Evolutionary conservation across 1,284 basidiomycete species (phyloP).

Genomic region (Cystobasidiaceae sp.): DNA sequence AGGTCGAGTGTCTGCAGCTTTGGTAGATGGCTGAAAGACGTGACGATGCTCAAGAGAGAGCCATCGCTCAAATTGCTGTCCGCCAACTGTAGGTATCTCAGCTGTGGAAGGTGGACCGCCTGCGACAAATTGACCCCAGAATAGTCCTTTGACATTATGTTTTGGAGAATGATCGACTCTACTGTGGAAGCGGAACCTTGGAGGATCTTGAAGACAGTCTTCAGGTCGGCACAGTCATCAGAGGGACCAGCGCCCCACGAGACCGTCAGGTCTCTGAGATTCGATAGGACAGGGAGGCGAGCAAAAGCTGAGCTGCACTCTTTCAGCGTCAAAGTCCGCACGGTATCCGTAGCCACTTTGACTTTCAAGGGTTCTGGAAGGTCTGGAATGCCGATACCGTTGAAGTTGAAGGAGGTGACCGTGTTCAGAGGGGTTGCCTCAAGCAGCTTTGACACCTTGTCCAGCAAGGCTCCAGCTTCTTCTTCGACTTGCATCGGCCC

Average conservation of each 20-base stretch:
- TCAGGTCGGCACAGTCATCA: not conserved
- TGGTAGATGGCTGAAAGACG: not conserved
- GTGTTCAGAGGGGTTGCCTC: not conserved
- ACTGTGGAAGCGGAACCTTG: not conserved
- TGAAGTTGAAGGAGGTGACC: not conserved
- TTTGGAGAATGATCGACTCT: not conserved
- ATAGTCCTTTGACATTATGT: not conserved
- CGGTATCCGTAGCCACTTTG: not conserved
- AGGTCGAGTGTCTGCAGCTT: not conserved
- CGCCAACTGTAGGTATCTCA: not conserved
- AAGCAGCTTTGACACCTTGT: not conserved
- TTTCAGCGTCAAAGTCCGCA: not conserved
- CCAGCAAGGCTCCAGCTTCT: no score
- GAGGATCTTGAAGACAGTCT: not conserved
- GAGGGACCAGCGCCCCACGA: not conserved
- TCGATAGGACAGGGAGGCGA: not conserved
- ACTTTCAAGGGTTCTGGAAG: not conserved
- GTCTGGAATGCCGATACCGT: not conserved
- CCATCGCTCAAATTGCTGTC: not conserved
- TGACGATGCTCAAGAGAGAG: not conserved
- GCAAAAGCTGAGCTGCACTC: not conserved
- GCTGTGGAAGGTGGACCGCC: not conserved
- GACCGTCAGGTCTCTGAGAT: not conserved
- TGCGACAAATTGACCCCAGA: not conserved
- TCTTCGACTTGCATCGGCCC: not conserved